phyloP scores from a whole-genome alignment of 768 basidiomycete species.

The Auricularia sp. region DNA sequence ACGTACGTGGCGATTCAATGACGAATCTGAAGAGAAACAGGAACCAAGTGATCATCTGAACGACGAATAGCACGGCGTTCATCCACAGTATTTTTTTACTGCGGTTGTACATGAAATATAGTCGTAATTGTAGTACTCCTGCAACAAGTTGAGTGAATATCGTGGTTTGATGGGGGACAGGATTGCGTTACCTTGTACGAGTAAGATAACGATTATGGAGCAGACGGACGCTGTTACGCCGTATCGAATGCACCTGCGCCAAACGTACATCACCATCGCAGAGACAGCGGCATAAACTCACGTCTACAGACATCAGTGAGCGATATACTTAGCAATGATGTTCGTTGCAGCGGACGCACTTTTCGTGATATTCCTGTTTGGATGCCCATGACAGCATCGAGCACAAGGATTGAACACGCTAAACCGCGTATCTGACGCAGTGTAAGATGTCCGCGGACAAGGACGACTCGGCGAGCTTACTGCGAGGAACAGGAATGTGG shows the following conservation, averaged over 20 bases:
- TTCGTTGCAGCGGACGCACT: background rate
- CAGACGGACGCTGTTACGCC: background rate
- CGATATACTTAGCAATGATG: background rate
- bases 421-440: background rate
- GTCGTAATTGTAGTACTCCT: background rate
- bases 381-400: background rate
- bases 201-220: background rate
- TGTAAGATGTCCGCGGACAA: background rate
- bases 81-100: background rate
- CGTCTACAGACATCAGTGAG: background rate
- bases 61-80: background rate
- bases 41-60: background rate
- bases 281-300: background rate
- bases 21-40: background rate
- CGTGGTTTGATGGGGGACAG: background rate
- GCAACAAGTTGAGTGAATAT: background rate
- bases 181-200: background rate
- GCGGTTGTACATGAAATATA: background rate
- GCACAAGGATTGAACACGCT: background rate
- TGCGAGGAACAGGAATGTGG: background rate
- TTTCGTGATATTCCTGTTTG: background rate
- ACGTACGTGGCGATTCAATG: background rate
- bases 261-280: background rate
- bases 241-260: background rate
- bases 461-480: background rate